Conservation (phyloP, 192 early-diverging fungal genomes). For the Coemansia guatemalensis region DNA sequence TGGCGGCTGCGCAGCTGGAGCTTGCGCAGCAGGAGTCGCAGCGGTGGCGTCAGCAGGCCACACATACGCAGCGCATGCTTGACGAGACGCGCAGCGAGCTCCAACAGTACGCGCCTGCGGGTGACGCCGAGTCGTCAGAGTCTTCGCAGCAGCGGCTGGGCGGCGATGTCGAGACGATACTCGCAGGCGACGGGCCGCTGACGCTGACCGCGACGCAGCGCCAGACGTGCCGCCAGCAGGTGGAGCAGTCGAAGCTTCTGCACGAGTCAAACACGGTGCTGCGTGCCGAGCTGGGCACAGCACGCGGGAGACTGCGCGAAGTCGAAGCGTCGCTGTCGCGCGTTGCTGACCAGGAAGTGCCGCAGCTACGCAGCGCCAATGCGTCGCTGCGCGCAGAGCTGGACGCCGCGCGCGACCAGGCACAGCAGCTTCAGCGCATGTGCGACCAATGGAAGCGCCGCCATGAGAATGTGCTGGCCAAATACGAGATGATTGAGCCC, state of each 20-base stretch:
- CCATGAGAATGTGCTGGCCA: conserved; percentile 68
- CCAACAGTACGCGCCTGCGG: conserved; percentile 28
- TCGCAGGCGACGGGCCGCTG: conserved; percentile 33
- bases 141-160: not conserved
- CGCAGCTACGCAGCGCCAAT: conserved; percentile 51
- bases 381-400: conserved; percentile 59
- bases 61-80: conserved; percentile 63
- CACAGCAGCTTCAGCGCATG: conserved; percentile 58
- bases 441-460: conserved; percentile 73
- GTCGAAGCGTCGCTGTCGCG: conserved; percentile 55
- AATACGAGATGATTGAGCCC: conserved; percentile 81
- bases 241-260: conserved; percentile 65
- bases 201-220: conserved; percentile 58
- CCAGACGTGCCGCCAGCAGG: conserved; percentile 63
- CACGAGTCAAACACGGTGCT: conserved; percentile 78
- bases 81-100: conserved; percentile 67
- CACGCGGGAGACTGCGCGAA: conserved; percentile 18
- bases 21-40: conserved; percentile 65
- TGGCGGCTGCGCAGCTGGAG: conserved; percentile 66
- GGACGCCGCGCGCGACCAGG: conserved; percentile 56
- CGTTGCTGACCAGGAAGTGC: conserved; percentile 56
- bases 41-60: conserved; percentile 62
- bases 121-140: conserved; percentile 37
- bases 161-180: not conserved
- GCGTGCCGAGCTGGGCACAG: conserved; percentile 56